phyloP scores from a whole-genome alignment of 306 rosid species.

The Prunus armeniaca region DNA sequence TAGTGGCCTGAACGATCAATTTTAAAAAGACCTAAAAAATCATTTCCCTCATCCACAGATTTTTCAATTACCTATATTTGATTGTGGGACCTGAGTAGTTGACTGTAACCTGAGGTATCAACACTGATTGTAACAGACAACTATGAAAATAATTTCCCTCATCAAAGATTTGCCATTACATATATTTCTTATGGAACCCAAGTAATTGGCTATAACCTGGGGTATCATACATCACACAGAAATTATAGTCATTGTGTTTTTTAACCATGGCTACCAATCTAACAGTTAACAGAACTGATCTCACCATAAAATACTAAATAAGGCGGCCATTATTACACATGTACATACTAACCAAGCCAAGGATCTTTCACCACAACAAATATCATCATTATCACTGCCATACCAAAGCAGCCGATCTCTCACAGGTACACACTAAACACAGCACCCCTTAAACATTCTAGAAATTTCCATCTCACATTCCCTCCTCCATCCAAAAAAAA shows the following conservation, averaged over 20 bases:
- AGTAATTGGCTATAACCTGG: background rate
- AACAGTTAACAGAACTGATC: background rate
- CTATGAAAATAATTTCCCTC: background rate
- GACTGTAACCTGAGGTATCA: background rate
- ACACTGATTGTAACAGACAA: background rate
- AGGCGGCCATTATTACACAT: background rate
- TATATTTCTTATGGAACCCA: background rate
- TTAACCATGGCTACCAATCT: background rate
- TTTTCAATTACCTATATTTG: background rate
- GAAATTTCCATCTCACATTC: background rate
- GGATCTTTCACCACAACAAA: background rate
- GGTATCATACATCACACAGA: background rate
- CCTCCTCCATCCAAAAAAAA: background rate
- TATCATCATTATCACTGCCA: background rate
- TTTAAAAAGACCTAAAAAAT: background rate
- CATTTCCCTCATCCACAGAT: background rate
- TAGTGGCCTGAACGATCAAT: background rate
- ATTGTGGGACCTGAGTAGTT: background rate
- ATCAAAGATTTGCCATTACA: background rate
- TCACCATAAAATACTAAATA: background rate
- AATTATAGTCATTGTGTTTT: background rate
- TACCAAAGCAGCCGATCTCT: background rate
- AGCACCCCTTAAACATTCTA: background rate
- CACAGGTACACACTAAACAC: background rate
- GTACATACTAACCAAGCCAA: background rate